These are phyloP conservation scores for Xylariaceae sp. DNA, from an alignment of 2,329 filamentous ascomycete genomes.

Conservation along the genomic window DNA sequence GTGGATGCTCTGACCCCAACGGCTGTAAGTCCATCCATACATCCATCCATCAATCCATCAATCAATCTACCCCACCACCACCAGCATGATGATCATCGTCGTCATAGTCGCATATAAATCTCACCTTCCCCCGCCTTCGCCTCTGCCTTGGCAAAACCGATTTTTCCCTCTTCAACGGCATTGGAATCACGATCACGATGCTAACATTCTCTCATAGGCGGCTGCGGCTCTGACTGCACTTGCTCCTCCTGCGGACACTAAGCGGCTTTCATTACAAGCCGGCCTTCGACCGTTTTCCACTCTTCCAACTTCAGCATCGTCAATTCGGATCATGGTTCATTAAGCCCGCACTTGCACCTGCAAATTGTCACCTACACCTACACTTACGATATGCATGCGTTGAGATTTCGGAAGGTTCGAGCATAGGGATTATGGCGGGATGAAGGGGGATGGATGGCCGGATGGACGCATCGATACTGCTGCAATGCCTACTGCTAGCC, in stretches of 20 bases:
- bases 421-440: neutral
- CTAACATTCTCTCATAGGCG: slow-evolving; percentile 14
- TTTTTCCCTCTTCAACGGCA: too few species aligned
- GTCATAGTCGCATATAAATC: neutral
- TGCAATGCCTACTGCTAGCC: neutral
- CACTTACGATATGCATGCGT: neutral
- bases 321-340: neutral
- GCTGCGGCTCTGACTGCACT: slow-evolving; percentile 27
- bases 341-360: too few species aligned
- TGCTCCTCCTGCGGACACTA: slow-evolving; percentile 28
- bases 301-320: neutral
- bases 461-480: neutral
- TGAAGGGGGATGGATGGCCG: neutral
- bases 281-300: neutral
- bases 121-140: neutral
- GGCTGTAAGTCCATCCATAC: slow-evolving; percentile 22
- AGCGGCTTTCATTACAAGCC: slow-evolving; percentile 10
- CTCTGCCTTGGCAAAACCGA: too few species aligned
- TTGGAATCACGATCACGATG: neutral
- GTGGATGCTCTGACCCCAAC: slow-evolving; percentile 27
- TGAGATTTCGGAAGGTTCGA: neutral
- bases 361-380: neutral
- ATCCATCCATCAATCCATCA: slow-evolving; percentile 10
- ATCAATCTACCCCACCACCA: slow-evolving; percentile 12
- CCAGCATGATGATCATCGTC: neutral